Base-by-base conservation (phyloP, 106 monocot genomes). In the Apostasia ramifera region DNA sequence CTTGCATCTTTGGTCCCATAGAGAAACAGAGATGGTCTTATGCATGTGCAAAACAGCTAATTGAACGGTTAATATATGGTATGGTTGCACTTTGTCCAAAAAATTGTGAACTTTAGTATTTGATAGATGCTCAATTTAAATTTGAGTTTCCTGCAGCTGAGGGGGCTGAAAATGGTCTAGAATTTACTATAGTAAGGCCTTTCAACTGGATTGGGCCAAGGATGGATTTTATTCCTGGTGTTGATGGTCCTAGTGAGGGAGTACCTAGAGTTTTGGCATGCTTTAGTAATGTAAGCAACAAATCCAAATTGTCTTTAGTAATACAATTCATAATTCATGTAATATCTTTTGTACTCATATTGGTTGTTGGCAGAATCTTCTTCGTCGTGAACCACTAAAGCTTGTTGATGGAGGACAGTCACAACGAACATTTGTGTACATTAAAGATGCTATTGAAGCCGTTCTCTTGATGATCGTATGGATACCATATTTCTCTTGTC, bases 191-290 rank as follows among this genome's bases (percentile, higher is more conserved):
- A 37, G 85, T 89, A 4, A 82, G 88, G 54, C 88, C 88, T 68
- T 89, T 85, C 74, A 89, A 89, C 51, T 89, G 84, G 84, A 85
- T 89, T 68, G 89, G 89, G 47, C 89, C 89, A 44, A 79, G 89
- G 74, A 85, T 85, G 89, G 89, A 89, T 77, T 89, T 89, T 54
- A 89, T 89, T 73, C 89, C 89, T 72, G 89, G 89, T 9, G 81
- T 89, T 75, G 89, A 89, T 72, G 89, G 89, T 49, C 89, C 89
- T 8, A 85, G 82, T 66, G 89, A 89, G 69, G 89, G 89, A 54
- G 89, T 89, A 72, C 89, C 89, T 1, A 81, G 89, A 61, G 89
- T 89, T 64, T 40, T 89, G 74, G 85, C 89, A 52, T 89, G 89
- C 66, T 89, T 89, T 44, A 89, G 89, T 43, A 89, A 89, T 66